Percentiles rank a stretch among this genome's conserved stretches.
phyloP scores from a whole-genome alignment of 1,139 yeast genomes.

The Eremothecium coryli region DNA sequence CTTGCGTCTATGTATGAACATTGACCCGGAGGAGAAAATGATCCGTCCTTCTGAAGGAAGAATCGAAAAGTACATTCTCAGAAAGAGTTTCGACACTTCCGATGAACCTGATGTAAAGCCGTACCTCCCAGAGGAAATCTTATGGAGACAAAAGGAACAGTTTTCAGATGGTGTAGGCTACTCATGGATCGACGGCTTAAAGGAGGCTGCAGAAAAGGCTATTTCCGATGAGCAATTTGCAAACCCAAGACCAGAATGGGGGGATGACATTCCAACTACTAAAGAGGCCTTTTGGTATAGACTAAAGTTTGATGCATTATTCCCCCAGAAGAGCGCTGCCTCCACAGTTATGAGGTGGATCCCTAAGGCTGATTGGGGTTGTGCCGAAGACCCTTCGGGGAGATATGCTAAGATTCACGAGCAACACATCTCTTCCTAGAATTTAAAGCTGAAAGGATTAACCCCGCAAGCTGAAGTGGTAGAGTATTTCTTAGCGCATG shows the following conservation, averaged over 20 bases:
- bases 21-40: constrained; percentile 84
- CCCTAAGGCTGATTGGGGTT: constrained; percentile 99
- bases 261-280: constrained; percentile 84
- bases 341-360: constrained; percentile 98
- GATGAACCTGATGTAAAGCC: constrained; percentile 63
- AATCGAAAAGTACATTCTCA: constrained; percentile 88
- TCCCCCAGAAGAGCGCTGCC: constrained; percentile 88
- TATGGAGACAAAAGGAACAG: constrained; percentile 99
- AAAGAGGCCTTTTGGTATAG: constrained; percentile 99
- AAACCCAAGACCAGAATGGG: constrained; percentile 93
- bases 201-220: constrained; percentile 84
- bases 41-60: constrained; percentile 59
- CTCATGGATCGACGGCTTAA: constrained; percentile 97
- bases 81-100: constrained; percentile 92
- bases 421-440: constrained; percentile 36
- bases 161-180: constrained; percentile 99
- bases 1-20: constrained; percentile 88
- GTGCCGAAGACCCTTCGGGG: constrained; percentile 97
- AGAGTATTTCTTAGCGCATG: no score
- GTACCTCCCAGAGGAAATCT: constrained; percentile 89
- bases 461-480: no score
- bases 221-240: constrained; percentile 85
- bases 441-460: constrained; percentile 3
- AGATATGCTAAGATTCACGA: constrained; percentile 90
- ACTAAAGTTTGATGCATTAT: constrained; percentile 85